phyloP scores from a whole-genome alignment of 169 alveolate species.

The Plasmodium coatneyi region DNA sequence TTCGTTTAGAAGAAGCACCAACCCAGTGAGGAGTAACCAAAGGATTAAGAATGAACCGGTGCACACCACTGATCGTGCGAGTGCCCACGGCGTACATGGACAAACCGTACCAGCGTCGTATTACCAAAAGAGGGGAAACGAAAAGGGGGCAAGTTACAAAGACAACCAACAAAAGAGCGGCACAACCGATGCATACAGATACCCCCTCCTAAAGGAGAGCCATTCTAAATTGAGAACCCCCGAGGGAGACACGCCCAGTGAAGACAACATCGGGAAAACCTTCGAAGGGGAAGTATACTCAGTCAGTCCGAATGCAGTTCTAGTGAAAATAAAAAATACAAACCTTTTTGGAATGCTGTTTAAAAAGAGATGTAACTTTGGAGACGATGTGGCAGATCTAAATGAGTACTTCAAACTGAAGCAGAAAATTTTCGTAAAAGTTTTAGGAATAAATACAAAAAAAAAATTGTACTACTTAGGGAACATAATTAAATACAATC shows the following conservation, averaged over 20 bases:
- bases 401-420: conserved; percentile 17
- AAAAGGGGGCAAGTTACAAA: background rate
- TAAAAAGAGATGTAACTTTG: conserved; percentile 52
- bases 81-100: background rate
- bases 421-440: conserved; percentile 37
- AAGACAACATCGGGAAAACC: conserved; percentile 32
- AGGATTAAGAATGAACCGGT: background rate
- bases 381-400: conserved; percentile 43
- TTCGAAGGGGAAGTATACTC: conserved; percentile 38
- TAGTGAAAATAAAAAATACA: background rate
- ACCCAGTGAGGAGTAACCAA: background rate
- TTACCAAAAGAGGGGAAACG: background rate
- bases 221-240: background rate
- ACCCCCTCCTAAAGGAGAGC: background rate
- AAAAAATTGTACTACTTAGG: conserved; percentile 26
- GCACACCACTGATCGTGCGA: background rate
- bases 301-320: conserved; percentile 14
- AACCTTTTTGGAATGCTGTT: conserved; percentile 34
- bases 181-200: background rate
- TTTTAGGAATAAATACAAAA: conserved; percentile 28
- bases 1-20: background rate
- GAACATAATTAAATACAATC: conserved; percentile 40
- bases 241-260: background rate
- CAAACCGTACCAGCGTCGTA: background rate
- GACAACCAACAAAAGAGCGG: background rate